Conservation (phyloP, 1,139 yeast genomes). For the Yamadazyma taylorii region DNA sequence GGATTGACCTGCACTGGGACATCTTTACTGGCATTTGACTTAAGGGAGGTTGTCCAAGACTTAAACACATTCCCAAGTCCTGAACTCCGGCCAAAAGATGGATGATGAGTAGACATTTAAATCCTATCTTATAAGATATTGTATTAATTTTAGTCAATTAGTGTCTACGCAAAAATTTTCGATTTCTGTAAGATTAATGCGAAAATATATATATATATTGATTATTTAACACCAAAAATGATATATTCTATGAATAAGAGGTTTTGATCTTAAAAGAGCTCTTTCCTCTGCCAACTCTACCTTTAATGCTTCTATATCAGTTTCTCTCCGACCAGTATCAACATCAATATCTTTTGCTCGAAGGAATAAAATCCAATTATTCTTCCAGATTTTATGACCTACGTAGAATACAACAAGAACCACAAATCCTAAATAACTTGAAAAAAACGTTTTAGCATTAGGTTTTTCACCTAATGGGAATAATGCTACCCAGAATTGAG, state of each 20-base stretch:
- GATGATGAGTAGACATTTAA: constrained; percentile 30
- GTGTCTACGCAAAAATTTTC: no score
- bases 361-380: constrained; percentile 35
- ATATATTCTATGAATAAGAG: constrained; percentile 33
- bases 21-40: constrained; percentile 29
- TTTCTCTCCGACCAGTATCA: constrained; percentile 44
- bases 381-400: constrained; percentile 44
- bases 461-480: constrained; percentile 41
- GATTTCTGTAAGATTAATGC: not conserved
- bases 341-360: constrained; percentile 40
- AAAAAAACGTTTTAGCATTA: constrained; percentile 36
- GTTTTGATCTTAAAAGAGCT: constrained; percentile 32
- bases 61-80: constrained; percentile 53
- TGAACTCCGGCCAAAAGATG: constrained; percentile 31
- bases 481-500: constrained; percentile 49
- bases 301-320: constrained; percentile 42
- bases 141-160: no score
- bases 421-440: constrained; percentile 38
- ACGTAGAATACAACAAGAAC: constrained; percentile 36
- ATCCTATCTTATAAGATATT: no score
- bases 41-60: constrained; percentile 54
- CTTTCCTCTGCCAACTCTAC: constrained; percentile 44
- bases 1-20: constrained; percentile 53
- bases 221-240: constrained; percentile 39
- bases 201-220: no score